Evolutionary conservation across 768 basidiomycete genomes (phyloP).

Genomic region (Mycena kentingensis): DNA sequence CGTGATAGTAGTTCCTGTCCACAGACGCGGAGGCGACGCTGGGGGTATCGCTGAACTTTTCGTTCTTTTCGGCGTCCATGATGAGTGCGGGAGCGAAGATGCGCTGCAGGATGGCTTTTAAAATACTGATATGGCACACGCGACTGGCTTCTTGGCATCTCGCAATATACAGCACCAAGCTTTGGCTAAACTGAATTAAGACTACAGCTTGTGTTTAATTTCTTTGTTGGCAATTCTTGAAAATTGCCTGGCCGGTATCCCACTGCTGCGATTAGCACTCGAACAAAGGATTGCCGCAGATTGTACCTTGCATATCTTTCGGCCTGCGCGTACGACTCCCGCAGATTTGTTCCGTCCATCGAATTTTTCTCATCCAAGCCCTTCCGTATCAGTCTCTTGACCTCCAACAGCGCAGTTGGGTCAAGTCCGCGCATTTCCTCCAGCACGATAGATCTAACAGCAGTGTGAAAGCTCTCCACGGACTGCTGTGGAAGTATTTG

Average conservation of each 20-base stretch:
- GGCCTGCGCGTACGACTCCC: conserved; percentile 74
- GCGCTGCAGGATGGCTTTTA: too few relatives aligned
- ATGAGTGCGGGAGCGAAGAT: neutral
- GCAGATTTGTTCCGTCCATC: conserved; percentile 63
- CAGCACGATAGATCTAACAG: conserved; percentile 51
- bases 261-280: conserved; percentile 24
- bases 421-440: conserved; percentile 62
- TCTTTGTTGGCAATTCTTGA: conserved; percentile 59
- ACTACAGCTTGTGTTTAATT: conserved; percentile 63
- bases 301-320: conserved; percentile 53
- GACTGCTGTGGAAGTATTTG: conserved; percentile 60
- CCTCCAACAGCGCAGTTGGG: conserved; percentile 50
- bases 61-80: conserved; percentile 14
- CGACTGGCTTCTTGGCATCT: conserved; percentile 3
- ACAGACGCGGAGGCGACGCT: conserved; percentile 17
- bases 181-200: too few relatives aligned
- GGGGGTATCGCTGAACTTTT: neutral
- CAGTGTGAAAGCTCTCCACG: conserved; percentile 53
- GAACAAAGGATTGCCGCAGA: neutral
- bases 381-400: conserved; percentile 55
- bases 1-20: conserved; percentile 28
- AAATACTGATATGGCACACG: too few relatives aligned
- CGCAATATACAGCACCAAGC: neutral
- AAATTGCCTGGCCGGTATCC: conserved; percentile 57
- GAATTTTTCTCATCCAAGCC: conserved; percentile 64